phyloP scores from a whole-genome alignment of 2,329 filamentous ascomycete genomes.

The Verticillium isaacii region DNA sequence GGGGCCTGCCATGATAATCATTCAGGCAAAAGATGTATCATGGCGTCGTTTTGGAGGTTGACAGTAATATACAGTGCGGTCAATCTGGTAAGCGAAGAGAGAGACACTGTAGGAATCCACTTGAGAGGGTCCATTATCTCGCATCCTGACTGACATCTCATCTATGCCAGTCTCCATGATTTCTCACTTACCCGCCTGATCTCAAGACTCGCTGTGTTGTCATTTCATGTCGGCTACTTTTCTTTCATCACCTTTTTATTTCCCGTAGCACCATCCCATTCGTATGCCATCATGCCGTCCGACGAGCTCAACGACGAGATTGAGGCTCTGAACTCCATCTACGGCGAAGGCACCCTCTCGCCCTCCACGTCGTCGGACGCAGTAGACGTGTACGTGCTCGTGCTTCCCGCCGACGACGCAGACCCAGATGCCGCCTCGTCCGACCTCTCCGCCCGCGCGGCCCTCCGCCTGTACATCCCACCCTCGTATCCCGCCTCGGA shows the following conservation, averaged over 20 bases:
- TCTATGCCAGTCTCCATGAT: not conserved
- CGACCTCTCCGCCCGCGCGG: conserved; percentile 39
- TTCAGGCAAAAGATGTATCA: too few relatives aligned
- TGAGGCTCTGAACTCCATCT: conserved; percentile 81
- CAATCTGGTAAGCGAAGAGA: not conserved
- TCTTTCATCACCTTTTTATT: too few relatives aligned
- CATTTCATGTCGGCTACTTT: too few relatives aligned
- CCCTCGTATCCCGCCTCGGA: conserved; percentile 66
- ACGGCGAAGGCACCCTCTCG: conserved; percentile 61
- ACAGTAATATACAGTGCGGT: not conserved
- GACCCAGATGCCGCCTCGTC: not conserved
- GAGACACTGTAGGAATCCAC: not conserved
- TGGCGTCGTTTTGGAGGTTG: not conserved
- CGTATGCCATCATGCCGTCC: conserved; percentile 1
- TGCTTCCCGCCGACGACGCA: conserved; percentile 31
- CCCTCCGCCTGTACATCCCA: conserved; percentile 64
- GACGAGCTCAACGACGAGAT: conserved; percentile 56
- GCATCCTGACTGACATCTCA: not conserved
- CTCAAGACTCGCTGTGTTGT: too few relatives aligned
- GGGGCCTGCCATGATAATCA: too few relatives aligned
- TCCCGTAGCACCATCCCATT: too few relatives aligned
- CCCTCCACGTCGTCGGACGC: conserved; percentile 32
- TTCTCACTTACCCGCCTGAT: not conserved
- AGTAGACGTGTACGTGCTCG: conserved; percentile 53
- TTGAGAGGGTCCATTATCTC: not conserved